Conservation (phyloP, 257 asterid species). For the Solanum tarijense region DNA sequence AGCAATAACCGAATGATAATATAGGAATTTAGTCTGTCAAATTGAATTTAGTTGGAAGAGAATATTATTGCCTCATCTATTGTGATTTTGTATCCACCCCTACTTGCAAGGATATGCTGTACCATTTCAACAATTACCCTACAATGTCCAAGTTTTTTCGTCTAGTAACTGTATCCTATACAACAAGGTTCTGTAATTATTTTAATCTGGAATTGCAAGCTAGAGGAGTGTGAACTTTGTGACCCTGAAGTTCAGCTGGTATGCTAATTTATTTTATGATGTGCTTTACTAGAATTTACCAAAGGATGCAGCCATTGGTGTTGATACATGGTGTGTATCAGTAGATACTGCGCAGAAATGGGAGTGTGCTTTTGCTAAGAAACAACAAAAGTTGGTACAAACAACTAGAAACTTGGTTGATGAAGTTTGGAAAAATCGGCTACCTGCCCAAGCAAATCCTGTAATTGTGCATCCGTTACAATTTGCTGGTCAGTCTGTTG, state of each 20-base stretch:
- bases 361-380: slow-evolving; percentile 64
- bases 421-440: slow-evolving; percentile 81
- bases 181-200: neutral
- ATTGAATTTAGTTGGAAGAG: neutral
- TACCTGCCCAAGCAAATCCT: slow-evolving; percentile 59
- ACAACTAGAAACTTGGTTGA: slow-evolving; percentile 72
- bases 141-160: neutral
- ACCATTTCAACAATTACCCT: neutral
- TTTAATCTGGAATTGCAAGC: neutral
- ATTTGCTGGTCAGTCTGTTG: slow-evolving; percentile 73
- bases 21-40: neutral
- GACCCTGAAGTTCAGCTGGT: neutral
- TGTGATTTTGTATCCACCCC: neutral
- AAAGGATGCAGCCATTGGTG: slow-evolving; percentile 60
- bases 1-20: neutral
- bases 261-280: slow-evolving; percentile 2
- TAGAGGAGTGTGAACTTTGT: neutral
- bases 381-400: slow-evolving; percentile 61
- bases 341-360: slow-evolving; percentile 79
- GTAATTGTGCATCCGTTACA: slow-evolving; percentile 60
- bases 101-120: neutral
- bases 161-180: neutral
- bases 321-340: slow-evolving; percentile 93
- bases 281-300: slow-evolving; percentile 58
- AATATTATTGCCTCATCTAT: neutral